Evolutionary conservation across 352 stramenopile species (phyloP), one percentile per base, ranked within the genome.

Genomic region (Halophytophthora polymorphica): DNA sequence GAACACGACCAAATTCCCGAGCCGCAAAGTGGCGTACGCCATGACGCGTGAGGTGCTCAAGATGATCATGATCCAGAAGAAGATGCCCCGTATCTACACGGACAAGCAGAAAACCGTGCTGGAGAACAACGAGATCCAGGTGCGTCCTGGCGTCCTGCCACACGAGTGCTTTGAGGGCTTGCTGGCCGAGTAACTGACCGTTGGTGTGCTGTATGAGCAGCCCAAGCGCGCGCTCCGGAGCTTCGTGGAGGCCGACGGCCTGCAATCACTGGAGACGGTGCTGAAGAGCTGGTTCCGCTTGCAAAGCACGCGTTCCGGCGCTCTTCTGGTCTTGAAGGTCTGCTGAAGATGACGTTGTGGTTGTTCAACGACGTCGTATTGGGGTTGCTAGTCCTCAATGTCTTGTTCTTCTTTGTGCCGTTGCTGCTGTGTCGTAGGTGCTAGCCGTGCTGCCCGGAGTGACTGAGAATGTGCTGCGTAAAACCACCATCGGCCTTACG

Each of bases 91-190:
- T 43, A 44, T 64, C 35, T 65, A 64, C 21, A 71, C 71, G 1
- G 75, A 86, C 40, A 83, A 86, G 58, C 78, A 87, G 41, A 58
- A 72, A 14, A 50, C 65, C 4, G 53, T 83, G 5, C 47, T 89
- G n/a, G 67, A 65, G 46, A 89, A 89, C 53, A 73, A 83, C 39
- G 77, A 86, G 38, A 53, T 88, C 21, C 69, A 82, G 60, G 72
- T 80, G 35, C 13, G 39, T 41, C 25, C 31, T 47, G 3, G 25
- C 15, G 46, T 7, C 21, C 15, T 14, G 21, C 23, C 31, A n/a
- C n/a, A n/a, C n/a, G n/a, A n/a, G 17, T 12, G 13, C 31, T 52
- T 13, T 21, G 21, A 45, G 25, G 45, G 36, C 45, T 6, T 47
- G 22, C 25, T 31, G 10, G 25, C 22, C n/a, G 56, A 15, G 48